Evolutionary conservation across 2,329 filamentous ascomycete species (phyloP).

Genomic region (Aureobasidium sp.): DNA sequence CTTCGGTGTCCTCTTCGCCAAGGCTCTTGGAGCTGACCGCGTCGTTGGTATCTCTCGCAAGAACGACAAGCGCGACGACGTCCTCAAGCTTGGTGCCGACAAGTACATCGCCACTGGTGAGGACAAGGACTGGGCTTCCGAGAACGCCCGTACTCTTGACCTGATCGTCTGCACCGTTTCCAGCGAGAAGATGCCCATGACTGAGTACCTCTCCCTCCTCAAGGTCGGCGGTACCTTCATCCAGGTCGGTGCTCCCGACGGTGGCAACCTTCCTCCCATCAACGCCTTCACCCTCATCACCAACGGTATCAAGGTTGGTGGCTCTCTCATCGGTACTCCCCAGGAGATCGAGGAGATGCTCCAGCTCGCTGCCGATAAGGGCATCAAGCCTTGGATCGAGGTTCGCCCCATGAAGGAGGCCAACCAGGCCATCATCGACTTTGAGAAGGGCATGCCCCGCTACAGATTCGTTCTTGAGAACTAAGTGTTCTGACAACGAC

Average conservation of each 20-base stretch:
- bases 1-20: slow-evolving; percentile 62
- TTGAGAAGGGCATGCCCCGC: slow-evolving; percentile 48
- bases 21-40: slow-evolving; percentile 59
- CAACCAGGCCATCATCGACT: slow-evolving; percentile 51
- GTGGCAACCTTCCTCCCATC: slow-evolving; percentile 43
- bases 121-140: slow-evolving; percentile 51
- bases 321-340: slow-evolving; percentile 45
- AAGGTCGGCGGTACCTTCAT: slow-evolving; percentile 53
- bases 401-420: slow-evolving; percentile 50
- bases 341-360: slow-evolving; percentile 56
- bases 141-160: slow-evolving; percentile 46
- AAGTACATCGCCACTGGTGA: slow-evolving; percentile 49
- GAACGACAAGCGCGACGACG: slow-evolving; percentile 51
- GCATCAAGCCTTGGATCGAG: slow-evolving; percentile 57
- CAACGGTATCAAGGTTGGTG: slow-evolving; percentile 43
- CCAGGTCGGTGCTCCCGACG: slow-evolving; percentile 59
- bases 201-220: slow-evolving; percentile 54
- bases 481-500: slow-evolving; percentile 17
- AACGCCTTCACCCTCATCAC: slow-evolving; percentile 50
- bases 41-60: slow-evolving; percentile 58
- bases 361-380: slow-evolving; percentile 51
- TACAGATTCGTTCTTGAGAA: slow-evolving; percentile 37
- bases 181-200: slow-evolving; percentile 54
- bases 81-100: slow-evolving; percentile 54
- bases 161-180: slow-evolving; percentile 54